Base-by-base conservation (phyloP, 495 filamentous ascomycete genomes). In the Aspergillus biplanus region DNA sequence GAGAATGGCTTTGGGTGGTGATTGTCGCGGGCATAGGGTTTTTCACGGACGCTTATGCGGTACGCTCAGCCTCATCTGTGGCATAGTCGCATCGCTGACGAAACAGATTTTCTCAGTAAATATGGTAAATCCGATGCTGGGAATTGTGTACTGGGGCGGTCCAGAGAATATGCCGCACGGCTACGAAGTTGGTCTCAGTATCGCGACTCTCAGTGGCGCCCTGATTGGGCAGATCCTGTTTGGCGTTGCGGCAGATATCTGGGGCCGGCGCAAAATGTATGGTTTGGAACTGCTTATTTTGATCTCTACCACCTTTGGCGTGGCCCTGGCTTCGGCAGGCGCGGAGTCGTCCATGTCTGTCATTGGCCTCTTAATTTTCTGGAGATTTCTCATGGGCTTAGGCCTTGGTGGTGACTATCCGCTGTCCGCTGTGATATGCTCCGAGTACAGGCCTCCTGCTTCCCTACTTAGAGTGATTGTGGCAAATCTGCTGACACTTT, bases 11-110 rank as follows among this genome's bases (percentile, higher is more conserved):
- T 50, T 65, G 71, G 64, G 73, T 75, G 16, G 70, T 78, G 31
- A 75, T 78, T n/a, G 86, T 88, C 13, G 83, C 85, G 4, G 84
- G 79, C 4, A 79, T 80, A 0, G 86, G 86, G 12, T 88, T 88
- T 61, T 76, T 88, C 52, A 86, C 86, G 5, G 85, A 86, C 64
- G 81, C 82, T 46, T 87, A 86, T 67, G 80, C 82, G 62, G 70
- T 64, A 62, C 6, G 35, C 15, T 0, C n/a, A 39, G 15, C 31
- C 18, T 18, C 44, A 8, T 57, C n/a, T 11, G 3, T 12, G 4
- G 7, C 15, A 39, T 11, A 15, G 11, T 7, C 39, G 11, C 32
- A n/a, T 8, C 7, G 33, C 62, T 59, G 33, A 58, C 33, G 16
- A 21, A 31, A 11, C 52, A 65, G 57, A 65, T 79, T 18, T 88